Evolutionary conservation across 331 rosid genomes (phyloP).

Genomic region (Spiraea crenata): DNA sequence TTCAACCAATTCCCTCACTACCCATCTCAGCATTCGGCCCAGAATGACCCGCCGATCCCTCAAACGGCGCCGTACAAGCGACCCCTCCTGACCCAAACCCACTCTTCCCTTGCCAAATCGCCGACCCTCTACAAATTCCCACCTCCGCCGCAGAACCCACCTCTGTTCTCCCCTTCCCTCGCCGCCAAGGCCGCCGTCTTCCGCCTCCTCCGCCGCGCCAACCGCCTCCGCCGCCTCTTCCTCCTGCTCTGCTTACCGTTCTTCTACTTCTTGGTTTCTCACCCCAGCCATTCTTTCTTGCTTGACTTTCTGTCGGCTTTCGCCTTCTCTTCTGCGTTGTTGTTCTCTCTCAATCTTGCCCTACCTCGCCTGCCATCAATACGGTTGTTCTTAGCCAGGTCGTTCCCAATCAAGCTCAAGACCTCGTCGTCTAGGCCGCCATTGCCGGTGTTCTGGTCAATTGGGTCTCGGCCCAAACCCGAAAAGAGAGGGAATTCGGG

Average conservation of each 20-base stretch:
- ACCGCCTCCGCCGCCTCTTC: constrained; percentile 55
- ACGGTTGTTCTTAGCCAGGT: constrained; percentile 58
- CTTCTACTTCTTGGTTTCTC: constrained; percentile 78
- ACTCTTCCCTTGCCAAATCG: constrained; percentile 56
- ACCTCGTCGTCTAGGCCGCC: constrained; percentile 46
- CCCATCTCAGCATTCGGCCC: constrained; percentile 14
- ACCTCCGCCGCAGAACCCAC: constrained; percentile 34
- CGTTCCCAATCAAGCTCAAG: constrained; percentile 52
- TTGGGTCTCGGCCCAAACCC: constrained; percentile 66
- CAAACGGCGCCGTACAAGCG: constrained; percentile 60
- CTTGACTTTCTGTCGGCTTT: constrained; percentile 82
- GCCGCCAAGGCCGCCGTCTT: constrained; percentile 45
- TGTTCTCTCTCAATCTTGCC: constrained; percentile 77
- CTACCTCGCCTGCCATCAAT: constrained; percentile 76
- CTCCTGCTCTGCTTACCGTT: constrained; percentile 66
- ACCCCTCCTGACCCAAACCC: constrained; percentile 55
- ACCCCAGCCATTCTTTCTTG: constrained; percentile 62
- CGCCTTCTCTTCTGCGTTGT: constrained; percentile 80
- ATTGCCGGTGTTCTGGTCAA: constrained; percentile 85
- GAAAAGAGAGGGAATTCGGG: constrained; percentile 61
- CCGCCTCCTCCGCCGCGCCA: constrained; percentile 50
- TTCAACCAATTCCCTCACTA: constrained; percentile 6
- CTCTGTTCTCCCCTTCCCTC: constrained; percentile 39
- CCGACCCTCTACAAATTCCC: constrained; percentile 43
- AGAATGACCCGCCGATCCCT: constrained; percentile 19